phyloP scores from a whole-genome alignment of 768 basidiomycete species.

The Tylopilus intermedius region DNA sequence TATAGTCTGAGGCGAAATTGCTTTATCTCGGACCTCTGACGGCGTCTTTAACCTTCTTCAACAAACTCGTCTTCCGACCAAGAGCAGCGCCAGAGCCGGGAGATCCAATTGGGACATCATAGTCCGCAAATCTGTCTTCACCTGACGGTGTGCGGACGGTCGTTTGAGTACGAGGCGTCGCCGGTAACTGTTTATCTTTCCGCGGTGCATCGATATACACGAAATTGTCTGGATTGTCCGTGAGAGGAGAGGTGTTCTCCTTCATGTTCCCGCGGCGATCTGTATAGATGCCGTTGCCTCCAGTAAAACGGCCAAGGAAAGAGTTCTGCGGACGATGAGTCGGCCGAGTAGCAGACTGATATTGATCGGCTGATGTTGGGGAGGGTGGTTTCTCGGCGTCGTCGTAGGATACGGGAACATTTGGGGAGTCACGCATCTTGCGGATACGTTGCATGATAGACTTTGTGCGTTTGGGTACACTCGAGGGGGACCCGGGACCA shows the following conservation, averaged over 20 bases:
- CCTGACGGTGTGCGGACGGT: constrained; percentile 22
- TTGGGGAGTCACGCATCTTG: constrained; percentile 83
- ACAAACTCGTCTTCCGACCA: constrained; percentile 69
- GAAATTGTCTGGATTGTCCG: constrained; percentile 47
- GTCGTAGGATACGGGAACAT: constrained; percentile 64
- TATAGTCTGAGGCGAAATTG: constrained; percentile 3
- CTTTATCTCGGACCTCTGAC: constrained; percentile 52
- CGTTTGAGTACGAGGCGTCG: constrained; percentile 34
- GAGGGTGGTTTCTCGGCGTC: constrained; percentile 38
- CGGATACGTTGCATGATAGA: constrained; percentile 86
- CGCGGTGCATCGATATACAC: constrained; percentile 56
- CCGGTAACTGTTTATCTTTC: constrained; percentile 52
- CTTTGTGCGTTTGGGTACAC: constrained; percentile 64
- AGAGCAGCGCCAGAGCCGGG: constrained; percentile 42
- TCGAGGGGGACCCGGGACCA: constrained; percentile 38
- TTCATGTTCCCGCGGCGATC: constrained; percentile 35
- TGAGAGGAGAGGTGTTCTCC: constrained; percentile 29
- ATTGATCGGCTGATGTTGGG: constrained; percentile 35
- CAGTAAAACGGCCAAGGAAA: constrained; percentile 68
- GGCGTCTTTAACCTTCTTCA: constrained; percentile 74
- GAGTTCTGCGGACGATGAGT: constrained; percentile 72
- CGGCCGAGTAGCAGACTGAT: constrained; percentile 37
- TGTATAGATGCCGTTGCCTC: constrained; percentile 27
- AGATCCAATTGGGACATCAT: constrained; percentile 38
- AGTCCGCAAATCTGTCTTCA: constrained; percentile 42